Evolutionary conservation across 2,329 filamentous ascomycete genomes (phyloP).

Genomic region (Xylaria sp.): DNA sequence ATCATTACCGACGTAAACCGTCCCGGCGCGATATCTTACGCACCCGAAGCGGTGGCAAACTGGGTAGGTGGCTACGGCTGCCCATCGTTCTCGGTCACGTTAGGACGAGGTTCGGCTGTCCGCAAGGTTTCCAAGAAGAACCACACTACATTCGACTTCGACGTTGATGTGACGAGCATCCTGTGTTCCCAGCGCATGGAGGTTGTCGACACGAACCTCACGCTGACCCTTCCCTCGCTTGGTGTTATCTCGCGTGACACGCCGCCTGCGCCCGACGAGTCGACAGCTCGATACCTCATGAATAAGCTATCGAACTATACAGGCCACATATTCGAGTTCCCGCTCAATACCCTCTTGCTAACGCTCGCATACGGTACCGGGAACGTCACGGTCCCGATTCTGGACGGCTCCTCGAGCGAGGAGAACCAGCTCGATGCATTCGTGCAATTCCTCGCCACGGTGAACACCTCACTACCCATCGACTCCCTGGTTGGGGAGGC

Average conservation of each 20-base stretch:
- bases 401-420: neutral
- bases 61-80: conserved; percentile 34
- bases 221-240: conserved; percentile 25
- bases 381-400: conserved; percentile 6
- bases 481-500: conserved; percentile 16
- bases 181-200: conserved; percentile 27
- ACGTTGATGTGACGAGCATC: conserved; percentile 32
- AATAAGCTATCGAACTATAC: conserved; percentile 22
- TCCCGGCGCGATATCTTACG: conserved; percentile 3
- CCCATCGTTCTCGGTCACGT: conserved; percentile 30
- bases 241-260: conserved; percentile 23
- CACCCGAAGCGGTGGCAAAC: conserved; percentile 17
- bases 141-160: conserved; percentile 25
- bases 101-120: conserved; percentile 28
- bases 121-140: conserved; percentile 3
- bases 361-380: conserved; percentile 29
- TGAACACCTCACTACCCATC: conserved; percentile 24
- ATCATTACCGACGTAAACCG: conserved; percentile 24
- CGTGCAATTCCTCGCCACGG: conserved; percentile 22
- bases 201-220: conserved; percentile 26
- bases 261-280: conserved; percentile 27
- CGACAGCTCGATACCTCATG: conserved; percentile 21
- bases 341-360: conserved; percentile 29
- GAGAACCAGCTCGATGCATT: conserved; percentile 28
- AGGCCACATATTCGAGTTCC: conserved; percentile 27